A percentile compares a stretch with the other conserved stretches of the same genome.
Conservation (phyloP, 2,329 filamentous ascomycete species). For the Immersiporthe knoxdaviesiana region DNA sequence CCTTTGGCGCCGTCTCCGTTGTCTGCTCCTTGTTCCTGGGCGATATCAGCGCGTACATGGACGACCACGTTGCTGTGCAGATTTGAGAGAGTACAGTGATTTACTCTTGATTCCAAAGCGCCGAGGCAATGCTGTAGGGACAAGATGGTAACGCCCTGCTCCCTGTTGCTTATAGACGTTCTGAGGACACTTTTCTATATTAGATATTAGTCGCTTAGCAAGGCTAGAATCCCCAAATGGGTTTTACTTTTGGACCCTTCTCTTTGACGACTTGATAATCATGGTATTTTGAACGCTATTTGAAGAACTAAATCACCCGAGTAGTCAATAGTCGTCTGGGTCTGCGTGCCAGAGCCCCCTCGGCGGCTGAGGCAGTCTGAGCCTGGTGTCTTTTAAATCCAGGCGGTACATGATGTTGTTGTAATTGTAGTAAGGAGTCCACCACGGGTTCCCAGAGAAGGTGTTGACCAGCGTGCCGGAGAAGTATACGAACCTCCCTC, state of each 20-base stretch:
- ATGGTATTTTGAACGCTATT: too few relatives aligned
- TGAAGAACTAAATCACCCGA: too few relatives aligned
- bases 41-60: constrained; percentile 61
- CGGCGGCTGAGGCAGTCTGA: constrained; percentile 17
- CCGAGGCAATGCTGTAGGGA: too few relatives aligned
- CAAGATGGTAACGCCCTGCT: too few relatives aligned
- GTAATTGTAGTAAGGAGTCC: constrained; percentile 28
- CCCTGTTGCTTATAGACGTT: background rate
- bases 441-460: constrained; percentile 27
- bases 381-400: constrained; percentile 20
- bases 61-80: constrained; percentile 60
- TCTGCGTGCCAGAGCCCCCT: constrained; percentile 21
- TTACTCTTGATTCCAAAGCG: too few relatives aligned
- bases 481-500: constrained; percentile 26
- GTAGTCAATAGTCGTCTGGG: constrained; percentile 7
- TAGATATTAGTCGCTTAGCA: background rate
- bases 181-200: background rate
- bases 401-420: constrained; percentile 31
- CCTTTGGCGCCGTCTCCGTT: constrained; percentile 60
- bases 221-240: too few relatives aligned
- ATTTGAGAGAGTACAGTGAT: too few relatives aligned
- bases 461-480: constrained; percentile 28
- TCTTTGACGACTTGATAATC: too few relatives aligned
- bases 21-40: constrained; percentile 62
- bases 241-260: too few relatives aligned